Evolutionary conservation across 176 grass and related monocot genomes (phyloP), one percentile per base, ranked within the genome.

Genomic region (Carex cristatella): DNA sequence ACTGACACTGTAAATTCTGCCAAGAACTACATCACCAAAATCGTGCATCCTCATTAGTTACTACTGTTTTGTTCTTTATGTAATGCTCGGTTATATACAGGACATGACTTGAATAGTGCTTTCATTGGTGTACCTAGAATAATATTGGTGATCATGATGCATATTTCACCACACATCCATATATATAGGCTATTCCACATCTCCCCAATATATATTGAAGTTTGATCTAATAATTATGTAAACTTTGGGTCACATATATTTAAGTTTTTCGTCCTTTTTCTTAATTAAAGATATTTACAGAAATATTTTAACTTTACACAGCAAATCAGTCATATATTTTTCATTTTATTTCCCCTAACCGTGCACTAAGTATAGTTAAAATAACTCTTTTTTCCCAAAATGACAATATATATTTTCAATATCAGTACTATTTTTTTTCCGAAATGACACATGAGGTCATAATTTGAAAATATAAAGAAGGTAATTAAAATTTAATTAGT

Each of bases 1-100:
- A 61, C 53, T 42, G 42, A 3, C 7, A 18, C 2, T 56, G 7
- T 4, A 5, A 67, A 60, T 0, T 54, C 37, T 62, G 64, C 28
- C 38, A 80, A 19, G n/a, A 75, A 88, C 14, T 88, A 84, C 67
- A 2, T 75, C 3, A 89, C 72, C 46, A 33, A 81, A 73, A 44
- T 86, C 40, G 10, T 87, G 23, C 65, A 76, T 44, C 75, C 66
- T 49, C 46, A 19, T 31, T 61, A 80, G 12, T 80, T 66, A 14
- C 11, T 66, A 14, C 11, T 37, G 11, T 14, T 63, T 33, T 67
- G 65, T 67, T 67, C 30, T 33, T 32, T 11, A 38, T 68, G 32
- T 68, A 68, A 68, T 68, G 13, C 7, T 68, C 16, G 13, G 31
- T 4, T 68, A 68, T 38, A 2, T 65, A 49, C 8, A 3, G 61